Evolutionary conservation across 2,329 filamentous ascomycete genomes (phyloP).

Genomic region (Penicillium sp.): DNA sequence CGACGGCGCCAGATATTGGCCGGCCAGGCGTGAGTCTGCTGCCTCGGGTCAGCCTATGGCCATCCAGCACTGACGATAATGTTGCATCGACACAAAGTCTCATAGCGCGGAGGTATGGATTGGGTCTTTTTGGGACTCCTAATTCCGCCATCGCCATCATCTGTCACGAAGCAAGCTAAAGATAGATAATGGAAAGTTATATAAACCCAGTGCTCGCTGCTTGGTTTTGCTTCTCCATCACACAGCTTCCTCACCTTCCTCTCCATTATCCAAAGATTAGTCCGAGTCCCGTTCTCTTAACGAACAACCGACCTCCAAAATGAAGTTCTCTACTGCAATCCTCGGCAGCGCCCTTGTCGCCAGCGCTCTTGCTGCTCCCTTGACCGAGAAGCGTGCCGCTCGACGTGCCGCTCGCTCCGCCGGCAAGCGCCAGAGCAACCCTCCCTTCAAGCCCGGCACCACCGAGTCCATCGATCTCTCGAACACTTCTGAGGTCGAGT

Average conservation of each 20-base stretch:
- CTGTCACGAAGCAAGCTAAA: not conserved
- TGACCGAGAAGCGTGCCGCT: conserved; percentile 43
- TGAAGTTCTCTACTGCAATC: conserved; percentile 51
- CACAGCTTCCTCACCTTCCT: not conserved
- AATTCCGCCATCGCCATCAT: not conserved
- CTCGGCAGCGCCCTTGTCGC: conserved; percentile 42
- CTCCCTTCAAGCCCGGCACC: conserved; percentile 30
- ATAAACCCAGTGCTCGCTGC: not conserved
- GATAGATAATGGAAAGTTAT: not conserved
- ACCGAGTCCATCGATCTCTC: conserved; percentile 32
- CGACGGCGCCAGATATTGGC: conserved; percentile 7
- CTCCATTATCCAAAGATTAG: not conserved
- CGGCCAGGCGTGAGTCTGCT: not conserved
- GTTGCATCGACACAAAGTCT: conserved; percentile 3
- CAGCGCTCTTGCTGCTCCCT: conserved; percentile 49
- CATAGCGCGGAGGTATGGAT: not conserved
- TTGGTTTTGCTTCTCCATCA: not conserved
- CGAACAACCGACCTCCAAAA: conserved; percentile 32
- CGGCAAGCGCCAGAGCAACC: conserved; percentile 25
- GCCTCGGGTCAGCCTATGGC: not conserved
- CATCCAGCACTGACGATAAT: not conserved
- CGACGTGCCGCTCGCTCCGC: conserved; percentile 26
- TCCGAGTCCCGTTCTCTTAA: not conserved
- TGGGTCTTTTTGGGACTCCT: not conserved
- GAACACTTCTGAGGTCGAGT: conserved; percentile 45